Evolutionary conservation across 1,284 basidiomycete species (phyloP).

Genomic region (Anthracocystis walkeri): DNA sequence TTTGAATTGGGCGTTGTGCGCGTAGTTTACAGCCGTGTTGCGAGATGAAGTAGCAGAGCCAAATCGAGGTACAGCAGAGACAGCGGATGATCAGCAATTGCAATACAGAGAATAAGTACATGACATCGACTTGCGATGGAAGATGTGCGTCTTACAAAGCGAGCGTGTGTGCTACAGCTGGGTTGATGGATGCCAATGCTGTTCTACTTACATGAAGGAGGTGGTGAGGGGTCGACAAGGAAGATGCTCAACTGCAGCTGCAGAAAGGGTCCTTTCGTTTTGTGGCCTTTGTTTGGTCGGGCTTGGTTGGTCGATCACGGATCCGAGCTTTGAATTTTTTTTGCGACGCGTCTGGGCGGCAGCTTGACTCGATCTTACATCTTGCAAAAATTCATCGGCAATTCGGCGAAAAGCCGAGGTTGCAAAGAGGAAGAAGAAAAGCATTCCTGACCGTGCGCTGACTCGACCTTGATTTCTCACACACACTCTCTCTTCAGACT

Average conservation of each 20-base stretch:
- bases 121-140: background rate
- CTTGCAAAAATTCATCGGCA: background rate
- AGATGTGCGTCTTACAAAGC: background rate
- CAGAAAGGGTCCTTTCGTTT: constrained; percentile 6
- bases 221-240: constrained; percentile 9
- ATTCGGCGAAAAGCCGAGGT: constrained; percentile 40
- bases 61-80: background rate
- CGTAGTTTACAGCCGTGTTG: constrained; percentile 2
- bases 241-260: background rate
- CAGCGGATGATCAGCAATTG: constrained; percentile 5
- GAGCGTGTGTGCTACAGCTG: background rate
- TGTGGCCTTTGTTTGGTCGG: constrained; percentile 4
- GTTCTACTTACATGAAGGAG: constrained; percentile 20
- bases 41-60: background rate
- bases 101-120: background rate
- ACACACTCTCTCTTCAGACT: background rate
- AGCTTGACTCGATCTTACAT: constrained; percentile 16
- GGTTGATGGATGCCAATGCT: background rate
- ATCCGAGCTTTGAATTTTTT: constrained; percentile 11
- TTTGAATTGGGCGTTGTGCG: background rate
- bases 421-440: background rate
- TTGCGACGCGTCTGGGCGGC: background rate
- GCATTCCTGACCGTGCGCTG: constrained; percentile 19
- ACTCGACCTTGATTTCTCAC: constrained; percentile 20
- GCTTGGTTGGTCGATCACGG: constrained; percentile 25